Evolutionary conservation across 345 rosid species (phyloP), one percentile per base, ranked within the genome.

Genomic region (Populus simonii): DNA sequence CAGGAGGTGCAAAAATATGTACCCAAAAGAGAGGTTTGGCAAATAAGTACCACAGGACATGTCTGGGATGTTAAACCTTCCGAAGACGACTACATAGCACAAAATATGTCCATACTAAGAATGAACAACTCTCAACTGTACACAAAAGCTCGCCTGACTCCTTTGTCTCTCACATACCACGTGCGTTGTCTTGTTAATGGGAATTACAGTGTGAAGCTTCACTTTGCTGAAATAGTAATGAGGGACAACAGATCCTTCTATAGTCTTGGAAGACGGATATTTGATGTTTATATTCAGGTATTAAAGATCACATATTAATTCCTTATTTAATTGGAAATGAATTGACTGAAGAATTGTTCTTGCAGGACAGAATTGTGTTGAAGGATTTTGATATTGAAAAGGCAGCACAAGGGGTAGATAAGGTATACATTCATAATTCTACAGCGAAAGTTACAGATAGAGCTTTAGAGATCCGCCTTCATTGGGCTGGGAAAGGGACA

Each of bases 281-380:
- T 88, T 63, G 86, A 90, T 79, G 83, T 92, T 80, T 89, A 89
- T 83, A 59, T 90, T 80, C 91, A 89, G 94, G 94, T 88, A 12
- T 53, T 18, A 31, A 36, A 71, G 49, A 71, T n/a, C 15, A 20
- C 15, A 5, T 25, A 25, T 25, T 25, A 25, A 25, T 25, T 25
- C 27, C 27, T 25, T 25, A 25, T 25, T 25, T 25, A 25, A 25
- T 1, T 25, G 27, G 27, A 25, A 25, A 25, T 25, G 27, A 25
- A 25, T 25, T 25, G 27, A 25, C 27, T 25, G 27, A 25, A 25
- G 27, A 25, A 25, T 25, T 25, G 27, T 25, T 25, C 27, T 25
- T 25, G 27, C 27, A 25, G 27, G 27, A 25, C 27, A 25, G 27
- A 25, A 25, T 25, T 25, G 27, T 25, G 27, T 25, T 25, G 27